Conservation (phyloP, 768 basidiomycete species). For the Russula emetica region DNA sequence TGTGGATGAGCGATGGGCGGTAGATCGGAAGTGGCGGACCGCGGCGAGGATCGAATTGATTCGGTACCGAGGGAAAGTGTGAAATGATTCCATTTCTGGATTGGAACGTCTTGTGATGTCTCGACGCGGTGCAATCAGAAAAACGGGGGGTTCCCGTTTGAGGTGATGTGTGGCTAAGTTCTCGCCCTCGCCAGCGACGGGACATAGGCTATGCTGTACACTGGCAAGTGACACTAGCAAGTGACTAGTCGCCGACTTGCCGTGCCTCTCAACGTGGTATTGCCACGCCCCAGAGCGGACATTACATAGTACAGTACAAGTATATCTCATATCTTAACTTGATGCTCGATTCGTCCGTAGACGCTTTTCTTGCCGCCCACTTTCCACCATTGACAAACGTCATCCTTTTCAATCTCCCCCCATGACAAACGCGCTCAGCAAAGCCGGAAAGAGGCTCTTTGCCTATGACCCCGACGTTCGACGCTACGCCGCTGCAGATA, state of each 20-base stretch:
- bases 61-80: not conserved
- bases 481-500: conserved; percentile 63
- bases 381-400: not conserved
- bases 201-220: too few relatives aligned
- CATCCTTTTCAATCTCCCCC: not conserved
- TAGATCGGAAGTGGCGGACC: not conserved
- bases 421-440: conserved; percentile 32
- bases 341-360: too few relatives aligned
- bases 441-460: conserved; percentile 58
- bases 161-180: too few relatives aligned
- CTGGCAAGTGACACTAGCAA: too few relatives aligned
- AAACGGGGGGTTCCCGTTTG: too few relatives aligned
- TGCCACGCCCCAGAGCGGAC: conserved; percentile 11
- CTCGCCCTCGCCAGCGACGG: too few relatives aligned
- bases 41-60: not conserved
- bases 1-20: too few relatives aligned
- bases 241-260: not conserved
- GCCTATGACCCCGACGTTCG: not conserved
- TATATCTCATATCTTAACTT: not conserved
- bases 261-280: not conserved
- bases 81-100: too few relatives aligned
- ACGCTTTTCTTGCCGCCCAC: conserved; percentile 1
- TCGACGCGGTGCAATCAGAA: too few relatives aligned
- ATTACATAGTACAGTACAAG: conserved; percentile 6
- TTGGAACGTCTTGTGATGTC: too few relatives aligned